phyloP scores from a whole-genome alignment of 2,329 filamentous ascomycete genomes.

The Aspergillus fischeri region DNA sequence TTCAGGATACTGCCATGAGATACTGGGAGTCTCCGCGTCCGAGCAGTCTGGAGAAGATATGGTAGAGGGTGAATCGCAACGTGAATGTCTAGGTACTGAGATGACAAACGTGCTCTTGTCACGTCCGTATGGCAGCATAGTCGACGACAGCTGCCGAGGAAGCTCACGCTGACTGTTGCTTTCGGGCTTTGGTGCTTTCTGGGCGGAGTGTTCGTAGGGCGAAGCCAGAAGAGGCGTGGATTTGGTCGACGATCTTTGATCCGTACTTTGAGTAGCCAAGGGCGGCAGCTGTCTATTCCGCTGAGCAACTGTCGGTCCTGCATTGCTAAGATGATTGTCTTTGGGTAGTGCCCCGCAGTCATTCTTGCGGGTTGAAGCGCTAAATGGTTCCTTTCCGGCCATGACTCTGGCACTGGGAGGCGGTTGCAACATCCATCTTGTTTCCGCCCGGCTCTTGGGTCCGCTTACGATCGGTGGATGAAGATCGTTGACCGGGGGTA shows the following conservation, averaged over 20 bases:
- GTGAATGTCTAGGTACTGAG: constrained; percentile 20
- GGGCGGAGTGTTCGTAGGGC: neutral
- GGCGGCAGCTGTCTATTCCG: constrained; percentile 11
- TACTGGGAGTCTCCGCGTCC: constrained; percentile 22
- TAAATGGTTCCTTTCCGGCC: constrained; percentile 67
- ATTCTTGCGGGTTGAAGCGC: constrained; percentile 19
- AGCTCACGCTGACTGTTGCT: constrained; percentile 1
- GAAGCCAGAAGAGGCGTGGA: constrained; percentile 3
- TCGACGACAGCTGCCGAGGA: constrained; percentile 17
- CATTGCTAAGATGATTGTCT: constrained; percentile 4
- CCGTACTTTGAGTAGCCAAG: constrained; percentile 6
- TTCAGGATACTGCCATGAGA: constrained; percentile 30
- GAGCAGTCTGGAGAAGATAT: constrained; percentile 24
- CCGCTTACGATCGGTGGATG: constrained; percentile 80
- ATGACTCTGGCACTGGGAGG: constrained; percentile 87
- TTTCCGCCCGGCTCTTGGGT: constrained; percentile 64
- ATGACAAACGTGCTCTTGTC: constrained; percentile 21
- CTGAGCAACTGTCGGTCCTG: neutral
- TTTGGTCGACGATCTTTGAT: constrained; percentile 3
- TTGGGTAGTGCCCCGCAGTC: constrained; percentile 10
- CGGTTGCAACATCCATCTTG: constrained; percentile 88
- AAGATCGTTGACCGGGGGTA: constrained; percentile 78
- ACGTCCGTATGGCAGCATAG: constrained; percentile 13
- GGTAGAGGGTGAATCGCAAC: constrained; percentile 30
- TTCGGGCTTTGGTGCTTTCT: constrained; percentile 1